These are phyloP conservation scores for Litsea cubeba DNA, from an alignment of 164 flowering plant species.

Conservation along the genomic window DNA sequence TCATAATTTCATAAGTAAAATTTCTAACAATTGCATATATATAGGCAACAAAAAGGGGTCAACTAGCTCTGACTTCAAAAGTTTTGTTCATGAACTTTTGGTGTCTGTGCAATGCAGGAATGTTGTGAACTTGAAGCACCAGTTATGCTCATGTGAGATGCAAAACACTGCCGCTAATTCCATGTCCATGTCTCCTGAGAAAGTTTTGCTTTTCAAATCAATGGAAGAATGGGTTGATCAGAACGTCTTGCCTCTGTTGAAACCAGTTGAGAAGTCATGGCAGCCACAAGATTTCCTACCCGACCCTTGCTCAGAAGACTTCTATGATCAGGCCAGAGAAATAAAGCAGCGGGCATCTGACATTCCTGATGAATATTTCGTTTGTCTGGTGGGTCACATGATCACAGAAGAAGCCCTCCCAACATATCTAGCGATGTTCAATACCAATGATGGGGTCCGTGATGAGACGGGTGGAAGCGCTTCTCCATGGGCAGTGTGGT, in stretches of 20 bases:
- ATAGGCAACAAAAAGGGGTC: too few species aligned
- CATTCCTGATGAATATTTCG: conserved; percentile 12
- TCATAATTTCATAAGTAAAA: too few species aligned
- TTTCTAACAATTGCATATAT: too few species aligned
- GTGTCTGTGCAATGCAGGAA: too few species aligned
- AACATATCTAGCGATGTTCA: conserved; percentile 52
- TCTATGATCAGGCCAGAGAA: conserved; percentile 39
- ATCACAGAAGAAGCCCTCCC: conserved; percentile 57
- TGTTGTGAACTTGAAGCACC: not conserved
- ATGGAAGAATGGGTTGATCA: conserved; percentile 34
- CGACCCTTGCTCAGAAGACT: conserved; percentile 32
- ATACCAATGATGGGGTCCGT: conserved; percentile 42
- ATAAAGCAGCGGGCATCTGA: conserved; percentile 5
- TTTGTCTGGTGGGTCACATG: conserved; percentile 17
- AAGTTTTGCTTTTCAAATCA: conserved; percentile 26
- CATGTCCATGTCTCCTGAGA: conserved; percentile 24
- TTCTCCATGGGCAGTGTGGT: conserved; percentile 52
- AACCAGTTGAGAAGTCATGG: conserved; percentile 53
- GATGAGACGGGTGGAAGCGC: conserved; percentile 53
- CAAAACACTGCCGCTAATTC: conserved; percentile 27
- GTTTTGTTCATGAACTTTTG: too few species aligned
- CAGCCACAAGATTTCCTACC: conserved; percentile 49
- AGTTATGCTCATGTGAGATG: conserved; percentile 11
- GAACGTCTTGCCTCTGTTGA: conserved; percentile 33
- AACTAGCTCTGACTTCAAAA: too few species aligned